Conservation (phyloP, 371 early-diverging fungal species). For the Funneliformis caledonium region DNA sequence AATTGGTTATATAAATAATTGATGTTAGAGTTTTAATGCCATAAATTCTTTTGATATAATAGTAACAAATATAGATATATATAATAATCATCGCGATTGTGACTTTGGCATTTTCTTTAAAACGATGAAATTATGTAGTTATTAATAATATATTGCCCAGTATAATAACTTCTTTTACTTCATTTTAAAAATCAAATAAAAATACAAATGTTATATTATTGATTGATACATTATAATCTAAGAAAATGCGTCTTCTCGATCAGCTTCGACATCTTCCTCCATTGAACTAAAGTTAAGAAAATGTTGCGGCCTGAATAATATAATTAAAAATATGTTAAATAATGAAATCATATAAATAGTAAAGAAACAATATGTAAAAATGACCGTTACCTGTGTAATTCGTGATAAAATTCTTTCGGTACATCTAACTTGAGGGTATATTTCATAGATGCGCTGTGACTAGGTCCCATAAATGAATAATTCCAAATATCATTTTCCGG, state of each 20-base stretch:
- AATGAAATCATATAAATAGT: neutral
- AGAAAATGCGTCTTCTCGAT: constrained; percentile 74
- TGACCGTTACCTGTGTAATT: constrained; percentile 67
- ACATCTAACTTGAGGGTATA: constrained; percentile 87
- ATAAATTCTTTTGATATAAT: too few species aligned
- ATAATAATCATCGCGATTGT: too few species aligned
- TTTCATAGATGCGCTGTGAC: constrained; percentile 88
- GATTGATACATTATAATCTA: constrained; percentile 44
- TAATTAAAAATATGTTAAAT: neutral
- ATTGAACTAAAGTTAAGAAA: constrained; percentile 93
- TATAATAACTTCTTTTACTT: too few species aligned
- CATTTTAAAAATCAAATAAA: too few species aligned
- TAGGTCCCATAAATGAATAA: constrained; percentile 95
- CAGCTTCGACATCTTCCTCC: constrained; percentile 72
- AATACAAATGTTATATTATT: too few species aligned
- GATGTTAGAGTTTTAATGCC: too few species aligned
- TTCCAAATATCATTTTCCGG: constrained; percentile 96
- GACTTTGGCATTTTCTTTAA: too few species aligned
- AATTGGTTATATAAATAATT: too few species aligned
- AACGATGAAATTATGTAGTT: too few species aligned
- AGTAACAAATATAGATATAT: too few species aligned
- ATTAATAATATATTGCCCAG: too few species aligned
- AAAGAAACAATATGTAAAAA: neutral
- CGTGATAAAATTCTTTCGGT: constrained; percentile 97
- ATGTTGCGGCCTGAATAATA: constrained; percentile 74